Base-by-base conservation (phyloP, 2,329 filamentous ascomycete genomes). In the Cordyceps pruinosa region DNA sequence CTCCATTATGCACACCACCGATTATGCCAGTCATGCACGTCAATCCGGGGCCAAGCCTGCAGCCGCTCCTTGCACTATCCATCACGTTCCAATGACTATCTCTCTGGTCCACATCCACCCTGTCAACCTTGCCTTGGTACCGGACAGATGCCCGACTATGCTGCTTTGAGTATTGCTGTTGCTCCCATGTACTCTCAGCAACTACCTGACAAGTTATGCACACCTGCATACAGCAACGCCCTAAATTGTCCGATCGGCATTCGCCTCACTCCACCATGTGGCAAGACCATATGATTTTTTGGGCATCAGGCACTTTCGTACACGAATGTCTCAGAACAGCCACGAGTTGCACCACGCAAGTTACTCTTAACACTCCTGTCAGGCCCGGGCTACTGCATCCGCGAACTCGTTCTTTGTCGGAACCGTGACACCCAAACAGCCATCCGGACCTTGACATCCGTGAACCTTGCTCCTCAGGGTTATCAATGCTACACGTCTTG, bases 21-120 rank as follows among this genome's bases (percentile, higher is more conserved):
- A n/a, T 19, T 45, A 53, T 53, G 50, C 39, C 50, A 35, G 50
- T 53, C 50, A 53, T 53, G 30, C 41, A 35, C 39, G 39, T 42
- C 50, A 45, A 37, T 53, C 39, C 7, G 48, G 48, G 50, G 28
- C 50, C 41, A 12, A 21, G 35, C 21, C 50, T 53, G 21, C 28
- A 32, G 25, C 50, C 21, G 21, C 30, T 13, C 50, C 39, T 45
- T 53, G 39, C 30, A 30, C 41, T 25, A 28, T 21, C 13, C 28
- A 34, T 35, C 19, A 10, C 12, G 19, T 4, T 53, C 26, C 50
- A 53, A 45, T 45, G 8, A 10, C 12, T 7, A 17, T 17, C 7
- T 25, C 19, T 12, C 21, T 45, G 23, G 12, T n/a, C n/a, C n/a
- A 19, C 19, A 28, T 25, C 9, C 34, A 15, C 15, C 34, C 12